Percentiles rank a stretch among this genome's conserved stretches.
Conservation (phyloP, 23 red algal genomes). For the Gracilaria gracilis region DNA sequence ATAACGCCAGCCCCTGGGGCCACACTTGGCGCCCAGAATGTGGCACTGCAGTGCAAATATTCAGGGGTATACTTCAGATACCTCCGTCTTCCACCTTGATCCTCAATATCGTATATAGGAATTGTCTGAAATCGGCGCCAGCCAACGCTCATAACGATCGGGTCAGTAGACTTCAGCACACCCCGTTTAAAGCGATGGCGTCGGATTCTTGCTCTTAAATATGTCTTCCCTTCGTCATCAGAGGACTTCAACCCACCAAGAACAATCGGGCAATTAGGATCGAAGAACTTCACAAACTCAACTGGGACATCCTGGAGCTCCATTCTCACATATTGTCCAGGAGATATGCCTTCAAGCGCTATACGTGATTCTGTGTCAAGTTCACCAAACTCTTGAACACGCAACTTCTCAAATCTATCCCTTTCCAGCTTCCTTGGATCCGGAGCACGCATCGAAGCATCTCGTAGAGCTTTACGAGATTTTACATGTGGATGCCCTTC, state of each 20-base stretch:
- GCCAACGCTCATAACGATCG: conserved; percentile 90
- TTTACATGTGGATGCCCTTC: conserved; percentile 24
- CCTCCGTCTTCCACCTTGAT: conserved; percentile 78
- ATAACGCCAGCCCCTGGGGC: conserved; percentile 84
- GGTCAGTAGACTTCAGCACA: conserved; percentile 93
- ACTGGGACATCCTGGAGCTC: conserved; percentile 86
- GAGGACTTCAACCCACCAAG: conserved; percentile 83
- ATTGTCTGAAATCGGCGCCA: conserved; percentile 95
- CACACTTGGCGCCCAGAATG: conserved; percentile 81
- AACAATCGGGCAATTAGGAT: conserved; percentile 77
- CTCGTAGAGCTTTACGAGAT: conserved; percentile 48
- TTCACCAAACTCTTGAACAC: conserved; percentile 61
- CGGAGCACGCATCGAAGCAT: conserved; percentile 15
- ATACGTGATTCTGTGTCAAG: conserved; percentile 71
- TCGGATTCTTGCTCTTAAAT: conserved; percentile 79
- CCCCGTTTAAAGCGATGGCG: conserved; percentile 93
- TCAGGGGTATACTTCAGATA: conserved; percentile 97
- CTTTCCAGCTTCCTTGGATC: conserved; percentile 68
- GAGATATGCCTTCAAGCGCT: conserved; percentile 81
- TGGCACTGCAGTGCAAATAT: conserved; percentile 96
- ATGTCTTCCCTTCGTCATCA: conserved; percentile 73
- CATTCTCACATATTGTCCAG: conserved; percentile 94
- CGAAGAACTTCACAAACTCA: conserved; percentile 91
- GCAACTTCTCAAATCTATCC: conserved; percentile 56
- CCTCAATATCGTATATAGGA: conserved; percentile 89